Percentiles rank a stretch among this genome's conserved stretches.
These are phyloP conservation scores for Dactylonectria estremocensis DNA, from an alignment of 2,329 filamentous ascomycete genomes.

Conservation along the genomic window DNA sequence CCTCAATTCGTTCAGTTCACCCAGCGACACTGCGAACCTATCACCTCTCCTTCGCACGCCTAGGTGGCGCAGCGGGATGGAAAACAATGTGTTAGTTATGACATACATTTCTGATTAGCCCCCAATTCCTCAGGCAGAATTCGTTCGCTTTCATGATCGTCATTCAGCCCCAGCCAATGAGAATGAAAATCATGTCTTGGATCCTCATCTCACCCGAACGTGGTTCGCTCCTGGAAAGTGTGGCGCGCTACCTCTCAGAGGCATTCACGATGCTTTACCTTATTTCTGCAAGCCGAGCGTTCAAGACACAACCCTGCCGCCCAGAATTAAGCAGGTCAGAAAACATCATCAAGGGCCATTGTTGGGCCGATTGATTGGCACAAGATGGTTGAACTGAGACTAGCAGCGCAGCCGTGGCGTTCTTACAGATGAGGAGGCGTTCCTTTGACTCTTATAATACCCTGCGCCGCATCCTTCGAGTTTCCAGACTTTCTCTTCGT, in stretches of 20 bases:
- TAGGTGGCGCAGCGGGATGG: background rate
- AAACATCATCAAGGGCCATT: background rate
- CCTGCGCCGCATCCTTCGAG: background rate
- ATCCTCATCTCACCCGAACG: background rate
- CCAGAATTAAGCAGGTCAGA: background rate
- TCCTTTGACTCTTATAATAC: constrained; percentile 2
- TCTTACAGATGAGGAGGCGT: constrained; percentile 10
- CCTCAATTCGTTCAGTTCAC: background rate
- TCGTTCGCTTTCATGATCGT: background rate
- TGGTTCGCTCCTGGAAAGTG: constrained; percentile 6
- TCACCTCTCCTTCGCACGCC: too few relatives aligned
- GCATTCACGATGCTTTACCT: constrained; percentile 24
- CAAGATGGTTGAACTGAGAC: background rate
- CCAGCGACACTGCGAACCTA: background rate
- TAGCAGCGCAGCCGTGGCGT: constrained; percentile 13
- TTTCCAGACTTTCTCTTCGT: background rate
- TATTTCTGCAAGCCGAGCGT: constrained; percentile 3
- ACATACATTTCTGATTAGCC: background rate
- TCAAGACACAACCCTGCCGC: background rate
- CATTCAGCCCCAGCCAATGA: background rate
- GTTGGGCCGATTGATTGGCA: background rate
- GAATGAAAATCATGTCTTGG: background rate
- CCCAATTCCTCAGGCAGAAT: background rate
- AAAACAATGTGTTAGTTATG: background rate
- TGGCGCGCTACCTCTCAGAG: constrained; percentile 9